phyloP scores from a whole-genome alignment of 805 yeast species.

The Metschnikowia gruessii region DNA sequence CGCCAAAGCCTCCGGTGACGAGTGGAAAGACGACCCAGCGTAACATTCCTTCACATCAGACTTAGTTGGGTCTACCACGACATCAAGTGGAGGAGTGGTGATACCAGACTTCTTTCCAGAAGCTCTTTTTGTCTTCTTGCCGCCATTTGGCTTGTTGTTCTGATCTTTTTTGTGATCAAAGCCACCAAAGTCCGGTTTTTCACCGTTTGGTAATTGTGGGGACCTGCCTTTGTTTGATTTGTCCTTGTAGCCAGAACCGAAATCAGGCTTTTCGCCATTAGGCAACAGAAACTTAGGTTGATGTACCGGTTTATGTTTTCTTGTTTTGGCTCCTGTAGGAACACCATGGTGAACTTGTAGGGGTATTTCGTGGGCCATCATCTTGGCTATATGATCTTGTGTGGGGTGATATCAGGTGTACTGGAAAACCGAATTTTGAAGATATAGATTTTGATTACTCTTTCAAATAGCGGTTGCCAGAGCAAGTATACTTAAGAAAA shows the following conservation, averaged over 20 bases:
- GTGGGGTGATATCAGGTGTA: neutral
- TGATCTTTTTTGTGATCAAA: slow-evolving; percentile 11
- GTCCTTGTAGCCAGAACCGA: slow-evolving; percentile 17
- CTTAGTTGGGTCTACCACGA: neutral
- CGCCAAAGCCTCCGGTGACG: slow-evolving; percentile 54
- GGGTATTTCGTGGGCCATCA: slow-evolving; percentile 34
- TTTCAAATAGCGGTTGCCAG: neutral
- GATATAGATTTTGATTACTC: neutral
- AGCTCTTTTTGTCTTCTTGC: slow-evolving; percentile 9
- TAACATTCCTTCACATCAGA: slow-evolving; percentile 30
- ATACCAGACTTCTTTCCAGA: slow-evolving; percentile 4
- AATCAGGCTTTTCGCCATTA: slow-evolving; percentile 32
- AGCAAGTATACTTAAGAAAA: neutral
- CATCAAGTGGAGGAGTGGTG: slow-evolving; percentile 1
- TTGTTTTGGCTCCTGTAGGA: slow-evolving; percentile 15
- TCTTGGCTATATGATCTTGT: slow-evolving; percentile 8
- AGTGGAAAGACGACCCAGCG: slow-evolving; percentile 57
- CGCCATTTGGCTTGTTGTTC: neutral
- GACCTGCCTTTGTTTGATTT: slow-evolving; percentile 11
- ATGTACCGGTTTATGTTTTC: slow-evolving; percentile 17
- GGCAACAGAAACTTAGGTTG: slow-evolving; percentile 24
- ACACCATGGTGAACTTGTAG: slow-evolving; percentile 22
- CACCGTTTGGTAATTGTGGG: slow-evolving; percentile 27
- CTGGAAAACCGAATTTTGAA: neutral
- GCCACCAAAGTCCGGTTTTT: slow-evolving; percentile 21